phyloP scores from a whole-genome alignment of 139 green algal species.

The Coccomyxa sp. region DNA sequence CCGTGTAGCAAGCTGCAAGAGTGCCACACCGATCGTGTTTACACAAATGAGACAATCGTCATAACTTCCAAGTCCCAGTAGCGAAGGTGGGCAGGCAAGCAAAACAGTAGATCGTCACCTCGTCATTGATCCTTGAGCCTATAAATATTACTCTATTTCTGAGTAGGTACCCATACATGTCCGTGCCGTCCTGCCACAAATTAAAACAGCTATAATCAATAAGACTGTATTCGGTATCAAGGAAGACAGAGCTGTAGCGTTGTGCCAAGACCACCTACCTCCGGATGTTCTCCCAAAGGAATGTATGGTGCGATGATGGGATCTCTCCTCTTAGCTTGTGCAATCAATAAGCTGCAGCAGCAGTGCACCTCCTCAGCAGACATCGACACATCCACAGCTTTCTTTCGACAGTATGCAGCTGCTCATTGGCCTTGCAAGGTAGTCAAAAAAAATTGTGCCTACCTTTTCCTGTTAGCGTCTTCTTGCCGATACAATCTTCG shows the following conservation, averaged over 20 bases:
- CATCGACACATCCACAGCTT: too few species aligned
- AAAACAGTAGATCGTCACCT: constrained; percentile 35
- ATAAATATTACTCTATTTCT: constrained; percentile 90
- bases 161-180: constrained; percentile 82
- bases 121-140: constrained; percentile 75
- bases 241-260: background rate
- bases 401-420: too few species aligned
- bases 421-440: too few species aligned
- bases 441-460: too few species aligned
- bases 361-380: background rate
- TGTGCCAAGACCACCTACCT: background rate
- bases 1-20: constrained; percentile 60
- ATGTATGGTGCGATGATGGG: constrained; percentile 2
- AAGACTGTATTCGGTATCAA: background rate
- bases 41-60: background rate
- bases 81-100: background rate
- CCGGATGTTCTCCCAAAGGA: background rate
- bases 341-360: background rate
- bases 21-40: background rate
- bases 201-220: background rate
- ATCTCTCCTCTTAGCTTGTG: background rate
- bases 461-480: too few species aligned
- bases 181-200: constrained; percentile 51
- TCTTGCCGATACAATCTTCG: too few species aligned
- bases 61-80: background rate